A percentile compares a stretch with the other conserved stretches of the same genome.
Evolutionary conservation across 208 protist genomes (phyloP).

Genomic region (Crithidia expoeki): DNA sequence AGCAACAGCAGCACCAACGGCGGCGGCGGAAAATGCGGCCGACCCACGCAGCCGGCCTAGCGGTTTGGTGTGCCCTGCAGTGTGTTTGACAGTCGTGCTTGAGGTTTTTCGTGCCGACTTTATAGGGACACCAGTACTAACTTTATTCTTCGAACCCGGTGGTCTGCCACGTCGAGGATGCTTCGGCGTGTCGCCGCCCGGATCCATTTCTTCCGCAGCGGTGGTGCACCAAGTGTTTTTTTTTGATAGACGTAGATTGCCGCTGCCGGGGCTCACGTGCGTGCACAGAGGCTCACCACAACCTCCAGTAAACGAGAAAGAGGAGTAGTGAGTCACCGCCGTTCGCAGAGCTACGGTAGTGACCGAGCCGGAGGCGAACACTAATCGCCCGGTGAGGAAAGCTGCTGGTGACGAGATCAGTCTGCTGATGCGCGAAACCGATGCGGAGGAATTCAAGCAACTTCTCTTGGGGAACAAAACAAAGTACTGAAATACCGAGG

Average conservation of each 20-base stretch:
- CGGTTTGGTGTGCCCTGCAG: background rate
- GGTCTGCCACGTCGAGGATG: constrained; percentile 12
- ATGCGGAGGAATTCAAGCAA: too few relatives aligned
- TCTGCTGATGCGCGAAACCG: too few relatives aligned
- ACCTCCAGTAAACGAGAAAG: too few relatives aligned
- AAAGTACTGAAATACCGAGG: too few relatives aligned
- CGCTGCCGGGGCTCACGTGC: background rate
- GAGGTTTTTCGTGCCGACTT: background rate
- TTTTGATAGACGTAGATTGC: background rate
- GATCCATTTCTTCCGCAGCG: background rate
- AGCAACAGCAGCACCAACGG: constrained; percentile 1
- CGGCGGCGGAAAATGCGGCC: background rate
- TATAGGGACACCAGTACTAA: background rate
- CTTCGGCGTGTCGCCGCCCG: background rate
- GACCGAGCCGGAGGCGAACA: too few relatives aligned
- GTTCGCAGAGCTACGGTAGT: background rate
- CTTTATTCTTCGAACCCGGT: background rate
- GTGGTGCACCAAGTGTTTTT: background rate
- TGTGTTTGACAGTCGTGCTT: background rate
- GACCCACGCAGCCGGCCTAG: background rate
- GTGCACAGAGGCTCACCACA: too few relatives aligned
- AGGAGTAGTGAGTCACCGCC: background rate
- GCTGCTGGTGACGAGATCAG: too few relatives aligned
- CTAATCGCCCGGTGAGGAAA: too few relatives aligned
- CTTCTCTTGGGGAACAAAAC: too few relatives aligned